These are phyloP conservation scores for Carex parvula DNA, from an alignment of 176 grass and related monocot genomes.

Conservation along the genomic window DNA sequence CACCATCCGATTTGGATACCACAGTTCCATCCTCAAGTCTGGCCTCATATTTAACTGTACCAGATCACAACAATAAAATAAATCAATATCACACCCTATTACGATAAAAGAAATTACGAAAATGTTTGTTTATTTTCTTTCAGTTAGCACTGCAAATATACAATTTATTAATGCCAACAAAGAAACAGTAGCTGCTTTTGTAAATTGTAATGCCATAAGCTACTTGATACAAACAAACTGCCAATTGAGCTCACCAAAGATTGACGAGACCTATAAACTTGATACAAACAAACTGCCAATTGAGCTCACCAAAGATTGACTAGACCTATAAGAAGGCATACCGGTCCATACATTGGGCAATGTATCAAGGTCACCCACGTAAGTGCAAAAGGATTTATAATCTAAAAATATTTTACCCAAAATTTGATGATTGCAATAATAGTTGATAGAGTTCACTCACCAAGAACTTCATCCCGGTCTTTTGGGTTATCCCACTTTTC, in stretches of 20 bases:
- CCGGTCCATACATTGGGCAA: neutral
- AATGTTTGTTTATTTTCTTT: neutral
- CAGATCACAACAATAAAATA: neutral
- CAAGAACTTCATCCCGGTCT: conserved; percentile 80
- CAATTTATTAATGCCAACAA: neutral
- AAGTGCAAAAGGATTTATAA: neutral
- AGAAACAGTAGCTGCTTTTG: conserved; percentile 5
- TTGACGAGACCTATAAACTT: neutral
- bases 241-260: neutral
- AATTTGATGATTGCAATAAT: neutral
- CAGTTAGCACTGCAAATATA: neutral
- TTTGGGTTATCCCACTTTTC: conserved; percentile 89
- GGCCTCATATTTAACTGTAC: conserved; percentile 70
- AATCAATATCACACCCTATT: neutral
- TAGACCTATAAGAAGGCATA: neutral
- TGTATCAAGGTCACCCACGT: neutral
- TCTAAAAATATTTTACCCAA: neutral
- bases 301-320: neutral
- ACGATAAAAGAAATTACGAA: neutral
- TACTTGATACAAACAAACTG: neutral
- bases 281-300: neutral
- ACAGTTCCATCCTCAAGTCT: conserved; percentile 68
- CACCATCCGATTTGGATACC: conserved; percentile 63
- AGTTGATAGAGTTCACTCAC: conserved; percentile 25
- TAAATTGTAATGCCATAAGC: neutral